phyloP scores from a whole-genome alignment of 164 flowering plant genomes.

The Stephania cephalantha region DNA sequence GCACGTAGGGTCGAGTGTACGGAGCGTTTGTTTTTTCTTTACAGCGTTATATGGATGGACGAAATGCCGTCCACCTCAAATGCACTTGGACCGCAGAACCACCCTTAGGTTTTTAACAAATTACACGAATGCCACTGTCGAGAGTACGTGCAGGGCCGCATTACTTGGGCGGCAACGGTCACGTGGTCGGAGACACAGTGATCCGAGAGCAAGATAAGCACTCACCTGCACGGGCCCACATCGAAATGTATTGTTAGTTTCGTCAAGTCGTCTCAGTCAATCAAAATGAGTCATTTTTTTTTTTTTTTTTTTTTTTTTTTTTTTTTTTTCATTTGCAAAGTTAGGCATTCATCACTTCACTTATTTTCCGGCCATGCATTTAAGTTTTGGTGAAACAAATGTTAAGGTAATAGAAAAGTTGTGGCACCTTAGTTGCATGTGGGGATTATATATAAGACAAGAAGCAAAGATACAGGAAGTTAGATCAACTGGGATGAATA shows the following conservation, averaged over 20 bases:
- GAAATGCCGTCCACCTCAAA: slow-evolving; percentile 1
- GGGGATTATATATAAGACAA: no score
- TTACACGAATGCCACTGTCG: not conserved
- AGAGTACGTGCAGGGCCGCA: not conserved
- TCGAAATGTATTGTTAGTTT: not conserved
- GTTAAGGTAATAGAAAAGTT: no score
- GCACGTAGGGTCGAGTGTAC: not conserved
- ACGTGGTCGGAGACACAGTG: not conserved
- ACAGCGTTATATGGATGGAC: not conserved
- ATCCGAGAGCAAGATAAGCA: not conserved
- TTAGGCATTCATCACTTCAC: not conserved
- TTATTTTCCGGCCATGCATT: not conserved
- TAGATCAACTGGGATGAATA: no score
- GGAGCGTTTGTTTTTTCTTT: not conserved
- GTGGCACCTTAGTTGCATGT: no score
- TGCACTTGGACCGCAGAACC: not conserved
- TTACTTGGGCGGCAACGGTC: not conserved
- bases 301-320: no score
- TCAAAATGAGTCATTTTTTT: not conserved
- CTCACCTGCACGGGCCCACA: not conserved
- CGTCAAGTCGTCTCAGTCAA: not conserved
- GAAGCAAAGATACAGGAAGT: no score
- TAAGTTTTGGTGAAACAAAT: no score
- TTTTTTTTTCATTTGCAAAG: not conserved
- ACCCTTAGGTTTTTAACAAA: not conserved